Evolutionary conservation across 495 filamentous ascomycete species (phyloP), one percentile per base, ranked within the genome.

Genomic region (Talaromyces liani): DNA sequence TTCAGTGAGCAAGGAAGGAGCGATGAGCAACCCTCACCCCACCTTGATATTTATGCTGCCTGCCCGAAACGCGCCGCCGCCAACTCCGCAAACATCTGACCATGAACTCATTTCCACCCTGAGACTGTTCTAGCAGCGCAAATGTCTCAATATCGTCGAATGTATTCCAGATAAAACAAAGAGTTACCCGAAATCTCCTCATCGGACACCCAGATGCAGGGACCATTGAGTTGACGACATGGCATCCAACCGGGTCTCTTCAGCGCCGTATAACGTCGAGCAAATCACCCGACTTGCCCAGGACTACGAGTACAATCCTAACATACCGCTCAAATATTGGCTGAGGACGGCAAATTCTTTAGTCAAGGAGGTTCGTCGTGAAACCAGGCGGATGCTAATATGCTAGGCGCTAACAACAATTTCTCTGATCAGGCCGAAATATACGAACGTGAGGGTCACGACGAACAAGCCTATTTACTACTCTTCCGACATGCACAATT

Each of bases 391-490:
- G 34, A 24, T 20, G 53, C 9, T 18, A 27, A 18, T 45, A 9
- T 49, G 4, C 45, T 49, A 20, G 45, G 45, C 9, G 18, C 45
- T 49, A 9, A 49, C 45, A 3, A 22, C 45, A 20, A 6, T 20
- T 49, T 9, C n/a, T 49, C 22, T 24, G 22, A 20, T 20, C 64
- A 92, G 87, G 88, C 90, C 1, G 77, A 79, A 10, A 91, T 92
- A 65, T 97, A 97, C 72, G 83, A 93, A 69, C 84, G 79, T 20
- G 95, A 98, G 76, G 87, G 89, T 62, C 90, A 96, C 75, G 81
- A 91, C 56, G 84, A 93, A 63, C 89, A 93, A 70, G 88, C 93
- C 2, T 98, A 94, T 75, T 78, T 97, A 24, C 79, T 97, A 18
- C 82, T 96, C 8, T 88, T 92, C 65, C 86, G 94, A 71, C 91